A percentile compares a stretch with the other conserved stretches of the same genome.
These are phyloP conservation scores for Colletotrichum cuscutae DNA, from an alignment of 2,329 filamentous ascomycete genomes.

Conservation along the genomic window DNA sequence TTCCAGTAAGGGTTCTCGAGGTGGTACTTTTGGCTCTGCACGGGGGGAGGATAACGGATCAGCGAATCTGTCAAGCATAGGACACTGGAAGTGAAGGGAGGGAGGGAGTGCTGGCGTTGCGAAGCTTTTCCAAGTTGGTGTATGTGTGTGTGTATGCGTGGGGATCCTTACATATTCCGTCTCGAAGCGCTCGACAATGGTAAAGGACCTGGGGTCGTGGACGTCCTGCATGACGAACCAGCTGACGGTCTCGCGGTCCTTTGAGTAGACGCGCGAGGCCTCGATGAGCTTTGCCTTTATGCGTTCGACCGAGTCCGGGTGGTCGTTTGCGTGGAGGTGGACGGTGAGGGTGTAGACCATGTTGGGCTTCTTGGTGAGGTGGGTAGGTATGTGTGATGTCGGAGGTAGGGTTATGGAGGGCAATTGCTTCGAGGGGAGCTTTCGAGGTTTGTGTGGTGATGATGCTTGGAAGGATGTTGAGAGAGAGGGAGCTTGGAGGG, in stretches of 20 bases:
- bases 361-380: constrained; percentile 37
- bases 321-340: constrained; percentile 76
- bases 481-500: not conserved
- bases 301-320: constrained; percentile 71
- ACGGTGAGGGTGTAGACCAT: constrained; percentile 79
- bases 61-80: not conserved
- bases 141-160: not conserved
- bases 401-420: not conserved
- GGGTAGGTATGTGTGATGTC: not conserved
- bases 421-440: not conserved
- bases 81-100: not conserved
- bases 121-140: not conserved
- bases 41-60: not conserved
- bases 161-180: constrained; percentile 66
- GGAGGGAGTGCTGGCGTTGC: not conserved
- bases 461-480: not conserved
- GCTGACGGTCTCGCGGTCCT: constrained; percentile 75
- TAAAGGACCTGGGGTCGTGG: constrained; percentile 75
- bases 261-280: constrained; percentile 76
- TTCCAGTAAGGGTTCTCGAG: constrained; percentile 79
- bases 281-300: constrained; percentile 79
- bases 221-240: constrained; percentile 85
- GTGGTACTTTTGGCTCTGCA: constrained; percentile 68
- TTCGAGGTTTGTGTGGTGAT: not conserved
- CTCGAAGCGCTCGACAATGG: constrained; percentile 79